phyloP scores from a whole-genome alignment of 2,329 filamentous ascomycete species.

The Colletotrichum brevisporum region DNA sequence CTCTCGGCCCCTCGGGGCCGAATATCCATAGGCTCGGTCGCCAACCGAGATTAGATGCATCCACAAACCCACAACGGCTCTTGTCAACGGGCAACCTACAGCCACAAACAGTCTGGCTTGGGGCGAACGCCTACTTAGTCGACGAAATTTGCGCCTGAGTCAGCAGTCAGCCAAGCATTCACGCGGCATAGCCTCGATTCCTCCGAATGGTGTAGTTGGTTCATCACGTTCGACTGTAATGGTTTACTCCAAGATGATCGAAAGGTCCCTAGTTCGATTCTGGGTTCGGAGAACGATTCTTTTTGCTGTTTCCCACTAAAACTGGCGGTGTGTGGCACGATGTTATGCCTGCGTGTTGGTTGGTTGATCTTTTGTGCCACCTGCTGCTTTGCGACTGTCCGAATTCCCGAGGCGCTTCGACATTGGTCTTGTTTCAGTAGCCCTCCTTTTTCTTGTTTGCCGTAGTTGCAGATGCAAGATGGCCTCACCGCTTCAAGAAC shows the following conservation, averaged over 20 bases:
- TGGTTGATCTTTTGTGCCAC: too few relatives aligned
- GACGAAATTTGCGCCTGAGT: neutral
- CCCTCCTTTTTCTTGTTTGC: neutral
- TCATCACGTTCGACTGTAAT: slow-evolving; percentile 42
- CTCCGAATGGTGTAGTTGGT: slow-evolving; percentile 41
- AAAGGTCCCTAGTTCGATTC: slow-evolving; percentile 43
- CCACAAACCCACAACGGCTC: neutral
- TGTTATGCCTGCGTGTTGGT: too few relatives aligned
- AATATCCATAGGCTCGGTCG: neutral
- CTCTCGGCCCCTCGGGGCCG: neutral
- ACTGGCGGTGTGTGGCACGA: too few relatives aligned
- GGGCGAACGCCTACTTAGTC: neutral
- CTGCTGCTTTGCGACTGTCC: neutral
- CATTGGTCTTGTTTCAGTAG: slow-evolving; percentile 11
- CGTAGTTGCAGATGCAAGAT: slow-evolving; percentile 7
- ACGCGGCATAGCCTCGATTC: slow-evolving; percentile 15
- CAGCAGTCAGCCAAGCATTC: slow-evolving; percentile 10
- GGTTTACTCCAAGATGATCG: slow-evolving; percentile 30
- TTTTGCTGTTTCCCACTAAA: slow-evolving; percentile 42
- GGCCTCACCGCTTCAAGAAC: slow-evolving; percentile 17
- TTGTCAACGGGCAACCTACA: slow-evolving; percentile 5
- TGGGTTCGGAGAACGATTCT: slow-evolving; percentile 30
- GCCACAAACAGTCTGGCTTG: neutral
- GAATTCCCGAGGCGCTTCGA: neutral
- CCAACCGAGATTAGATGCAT: neutral